Percentiles rank a stretch among this genome's conserved stretches.
These are phyloP conservation scores for Hemisphaericaspora lyxosophila DNA, from an alignment of 1,139 yeast species.

Conservation along the genomic window DNA sequence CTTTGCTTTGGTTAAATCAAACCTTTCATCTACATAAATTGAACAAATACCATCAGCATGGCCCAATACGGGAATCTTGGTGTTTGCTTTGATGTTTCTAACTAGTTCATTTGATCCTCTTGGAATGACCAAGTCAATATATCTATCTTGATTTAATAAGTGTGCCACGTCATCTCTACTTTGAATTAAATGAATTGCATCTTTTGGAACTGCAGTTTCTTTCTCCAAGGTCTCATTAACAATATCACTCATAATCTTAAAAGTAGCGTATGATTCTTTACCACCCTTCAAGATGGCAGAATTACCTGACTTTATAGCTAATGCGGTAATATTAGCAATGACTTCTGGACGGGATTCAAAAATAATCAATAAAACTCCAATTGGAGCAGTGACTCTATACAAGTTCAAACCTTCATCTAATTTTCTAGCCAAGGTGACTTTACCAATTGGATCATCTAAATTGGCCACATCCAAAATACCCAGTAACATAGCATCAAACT, in stretches of 20 bases:
- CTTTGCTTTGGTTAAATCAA: slow-evolving; percentile 73
- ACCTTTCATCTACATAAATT: slow-evolving; percentile 73
- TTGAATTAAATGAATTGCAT: slow-evolving; percentile 82
- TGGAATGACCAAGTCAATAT: slow-evolving; percentile 94
- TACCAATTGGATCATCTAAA: slow-evolving; percentile 88
- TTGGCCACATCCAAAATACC: slow-evolving; percentile 91
- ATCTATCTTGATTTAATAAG: slow-evolving; percentile 77
- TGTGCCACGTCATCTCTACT: slow-evolving; percentile 89
- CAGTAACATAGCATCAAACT: slow-evolving; percentile 89
- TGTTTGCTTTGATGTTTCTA: slow-evolving; percentile 74
- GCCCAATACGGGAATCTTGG: slow-evolving; percentile 95
- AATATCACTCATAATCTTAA: slow-evolving; percentile 74
- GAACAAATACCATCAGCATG: slow-evolving; percentile 99
- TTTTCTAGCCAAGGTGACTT: slow-evolving; percentile 74
- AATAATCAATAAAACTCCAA: slow-evolving; percentile 88
- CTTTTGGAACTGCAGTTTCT: slow-evolving; percentile 68
- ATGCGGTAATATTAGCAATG: slow-evolving; percentile 93
- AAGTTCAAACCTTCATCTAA: slow-evolving; percentile 85
- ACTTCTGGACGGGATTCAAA: slow-evolving; percentile 98
- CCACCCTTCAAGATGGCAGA: slow-evolving; percentile 98
- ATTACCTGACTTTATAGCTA: slow-evolving; percentile 93
- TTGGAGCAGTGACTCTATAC: slow-evolving; percentile 85
- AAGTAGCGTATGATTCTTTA: slow-evolving; percentile 84
- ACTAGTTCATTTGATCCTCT: slow-evolving; percentile 94
- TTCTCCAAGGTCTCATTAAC: slow-evolving; percentile 58